Conservation (phyloP, 2,329 filamentous ascomycete species). For the Penicillium freii region DNA sequence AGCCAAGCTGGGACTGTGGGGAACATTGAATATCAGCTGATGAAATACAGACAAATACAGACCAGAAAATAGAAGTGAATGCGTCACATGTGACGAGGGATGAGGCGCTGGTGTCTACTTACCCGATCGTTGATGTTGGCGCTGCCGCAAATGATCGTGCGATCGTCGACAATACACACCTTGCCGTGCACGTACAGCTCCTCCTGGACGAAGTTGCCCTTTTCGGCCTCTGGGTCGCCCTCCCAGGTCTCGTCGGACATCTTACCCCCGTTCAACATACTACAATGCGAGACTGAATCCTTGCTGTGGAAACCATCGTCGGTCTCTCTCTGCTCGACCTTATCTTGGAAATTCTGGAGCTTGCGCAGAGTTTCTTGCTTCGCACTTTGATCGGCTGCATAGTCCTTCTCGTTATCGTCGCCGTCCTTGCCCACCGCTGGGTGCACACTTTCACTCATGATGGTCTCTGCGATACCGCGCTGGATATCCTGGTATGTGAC, state of each 20-base stretch:
- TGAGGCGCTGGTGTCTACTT: constrained; percentile 16
- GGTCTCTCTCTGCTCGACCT: constrained; percentile 36
- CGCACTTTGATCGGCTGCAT: constrained; percentile 33
- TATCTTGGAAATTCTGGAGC: constrained; percentile 34
- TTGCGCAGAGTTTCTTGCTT: constrained; percentile 36
- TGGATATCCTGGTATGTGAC: constrained; percentile 84
- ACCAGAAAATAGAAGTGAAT: not conserved
- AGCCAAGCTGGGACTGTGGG: constrained; percentile 69
- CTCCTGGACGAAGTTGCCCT: constrained; percentile 88
- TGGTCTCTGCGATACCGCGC: constrained; percentile 80
- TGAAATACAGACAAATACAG: constrained; percentile 3
- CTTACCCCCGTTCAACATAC: constrained; percentile 69
- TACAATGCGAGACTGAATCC: constrained; percentile 70
- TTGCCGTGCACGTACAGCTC: constrained; percentile 96
- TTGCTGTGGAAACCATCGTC: constrained; percentile 30
- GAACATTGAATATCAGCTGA: constrained; percentile 3
- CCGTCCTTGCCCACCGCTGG: constrained; percentile 46
- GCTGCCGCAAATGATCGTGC: constrained; percentile 76
- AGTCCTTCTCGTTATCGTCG: constrained; percentile 41
- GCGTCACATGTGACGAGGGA: not conserved
- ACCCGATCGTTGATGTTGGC: constrained; percentile 66
- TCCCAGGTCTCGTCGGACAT: constrained; percentile 73
- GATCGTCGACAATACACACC: constrained; percentile 76
- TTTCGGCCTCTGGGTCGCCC: constrained; percentile 70
- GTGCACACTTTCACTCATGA: constrained; percentile 74